Evolutionary conservation across 129 eudicot genomes (phyloP), one percentile per base, ranked within the genome.

Genomic region (Solidago caesia): DNA sequence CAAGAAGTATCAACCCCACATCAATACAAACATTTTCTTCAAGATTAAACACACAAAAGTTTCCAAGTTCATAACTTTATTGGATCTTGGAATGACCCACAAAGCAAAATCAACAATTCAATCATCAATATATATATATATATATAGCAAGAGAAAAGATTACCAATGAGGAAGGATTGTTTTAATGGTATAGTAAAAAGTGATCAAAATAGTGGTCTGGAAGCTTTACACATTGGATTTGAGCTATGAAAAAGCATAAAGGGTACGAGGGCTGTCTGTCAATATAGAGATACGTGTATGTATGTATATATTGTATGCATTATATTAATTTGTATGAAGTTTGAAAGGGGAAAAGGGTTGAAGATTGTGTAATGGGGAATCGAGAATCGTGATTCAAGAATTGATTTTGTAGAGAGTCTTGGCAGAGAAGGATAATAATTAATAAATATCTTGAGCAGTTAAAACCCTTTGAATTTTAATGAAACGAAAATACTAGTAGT

Each of bases 131-230:
- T 2, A 59, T 64, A 43, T 8, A 11, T n/a, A 4, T 27, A 76
- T 60, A 68, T 4, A 51, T 44, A 43, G 44, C 64, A 67, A 55
- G 58, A 29, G 13, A 14, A 15, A 58, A 25, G 58, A 41, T 78
- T 71, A 78, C 82, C 76, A 77, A 78, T 78, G 76, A 51, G 77
- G 45, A 4, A 42, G 52, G 76, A 49, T 48, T 15, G 71, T 63
- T 74, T 61, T 70, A 60, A 10, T 0, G 52, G 56, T 59, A 61
- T 4, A 25, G 71, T 26, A 42, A 69, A 9, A 51, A 78, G 65
- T 71, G 77, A 76, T 67, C 16, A 67, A 62, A 53, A 42, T 43
- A 64, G 44, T 75, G 42, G 14, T 26, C 25, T 44, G 56, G 49
- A 33, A 57, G 60, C 80, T 68, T 68, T 62, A 68, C 63, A 78